Conservation (phyloP, 2,329 filamentous ascomycete genomes). For the Neophaeococcomyces mojaviensis region DNA sequence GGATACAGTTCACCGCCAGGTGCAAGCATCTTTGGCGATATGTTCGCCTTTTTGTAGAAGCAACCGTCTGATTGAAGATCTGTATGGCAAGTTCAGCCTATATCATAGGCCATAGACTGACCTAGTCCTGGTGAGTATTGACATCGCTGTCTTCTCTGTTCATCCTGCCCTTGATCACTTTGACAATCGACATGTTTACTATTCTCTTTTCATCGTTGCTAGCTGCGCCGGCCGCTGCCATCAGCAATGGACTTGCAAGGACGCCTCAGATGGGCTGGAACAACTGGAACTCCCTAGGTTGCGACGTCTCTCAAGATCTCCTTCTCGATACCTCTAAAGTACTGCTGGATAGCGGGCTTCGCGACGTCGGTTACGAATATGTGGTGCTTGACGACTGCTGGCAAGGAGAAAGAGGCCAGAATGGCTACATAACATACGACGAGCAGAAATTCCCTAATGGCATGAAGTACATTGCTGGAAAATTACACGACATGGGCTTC, state of each 20-base stretch:
- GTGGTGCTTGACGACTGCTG: conserved; percentile 49
- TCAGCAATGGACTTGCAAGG: conserved; percentile 35
- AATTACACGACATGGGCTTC: conserved; percentile 42
- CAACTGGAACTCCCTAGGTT: conserved; percentile 42
- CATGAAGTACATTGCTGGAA: conserved; percentile 41
- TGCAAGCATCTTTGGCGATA: too few species aligned
- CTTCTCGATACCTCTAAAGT: conserved; percentile 41
- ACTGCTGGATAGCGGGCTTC: conserved; percentile 39
- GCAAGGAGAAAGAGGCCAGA: conserved; percentile 38
- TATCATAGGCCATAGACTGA: too few species aligned
- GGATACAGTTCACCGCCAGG: too few species aligned
- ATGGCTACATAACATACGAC: conserved; percentile 37
- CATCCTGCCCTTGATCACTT: too few species aligned
- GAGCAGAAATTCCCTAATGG: conserved; percentile 40
- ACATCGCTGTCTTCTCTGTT: too few species aligned
- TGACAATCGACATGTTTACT: conserved; percentile 27
- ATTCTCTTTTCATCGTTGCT: conserved; percentile 14
- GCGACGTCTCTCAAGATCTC: conserved; percentile 40
- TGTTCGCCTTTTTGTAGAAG: too few species aligned
- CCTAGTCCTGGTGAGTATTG: too few species aligned
- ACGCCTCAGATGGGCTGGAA: conserved; percentile 42
- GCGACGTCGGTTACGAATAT: conserved; percentile 45
- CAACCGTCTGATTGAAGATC: too few species aligned
- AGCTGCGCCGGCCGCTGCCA: conserved; percentile 17
- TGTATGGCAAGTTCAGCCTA: too few species aligned